Percentiles rank a stretch among this genome's conserved stretches.
Evolutionary conservation across 1,284 basidiomycete species (phyloP).

Genomic region (Ustilago tritici): DNA sequence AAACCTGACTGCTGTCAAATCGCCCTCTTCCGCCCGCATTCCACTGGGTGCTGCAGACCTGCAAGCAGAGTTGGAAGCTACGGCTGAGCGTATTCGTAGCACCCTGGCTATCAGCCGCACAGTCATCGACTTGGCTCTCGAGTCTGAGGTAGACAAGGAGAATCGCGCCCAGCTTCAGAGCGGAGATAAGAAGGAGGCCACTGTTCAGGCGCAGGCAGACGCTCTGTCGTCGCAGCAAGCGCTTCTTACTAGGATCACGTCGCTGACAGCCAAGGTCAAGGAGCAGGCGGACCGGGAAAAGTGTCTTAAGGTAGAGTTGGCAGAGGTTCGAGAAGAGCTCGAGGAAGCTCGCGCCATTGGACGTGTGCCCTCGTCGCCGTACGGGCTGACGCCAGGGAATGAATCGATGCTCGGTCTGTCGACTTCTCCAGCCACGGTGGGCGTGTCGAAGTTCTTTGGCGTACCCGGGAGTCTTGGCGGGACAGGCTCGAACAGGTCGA

Average conservation of each 20-base stretch:
- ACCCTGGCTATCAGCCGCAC: constrained; percentile 36
- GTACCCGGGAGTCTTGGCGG: constrained; percentile 18
- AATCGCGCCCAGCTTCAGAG: constrained; percentile 1
- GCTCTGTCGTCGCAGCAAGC: constrained; percentile 25
- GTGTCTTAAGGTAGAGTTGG: constrained; percentile 27
- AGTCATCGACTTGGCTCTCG: constrained; percentile 34
- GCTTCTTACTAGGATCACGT: constrained; percentile 21
- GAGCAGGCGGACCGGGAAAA: constrained; percentile 25
- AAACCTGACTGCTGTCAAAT: constrained; percentile 10
- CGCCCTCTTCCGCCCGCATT: constrained; percentile 15
- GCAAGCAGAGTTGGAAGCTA: constrained; percentile 35
- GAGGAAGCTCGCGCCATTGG: constrained; percentile 13
- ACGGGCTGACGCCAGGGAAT: constrained; percentile 17
- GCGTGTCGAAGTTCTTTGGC: constrained; percentile 9
- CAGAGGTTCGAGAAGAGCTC: constrained; percentile 30
- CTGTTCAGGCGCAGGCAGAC: constrained; percentile 13
- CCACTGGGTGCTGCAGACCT: constrained; percentile 19
- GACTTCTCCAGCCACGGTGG: constrained; percentile 19
- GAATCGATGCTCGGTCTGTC: constrained; percentile 44
- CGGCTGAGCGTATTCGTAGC: constrained; percentile 25
- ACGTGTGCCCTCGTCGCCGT: constrained; percentile 24
- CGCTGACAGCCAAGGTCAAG: constrained; percentile 31
- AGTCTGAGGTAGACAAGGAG: constrained; percentile 23
- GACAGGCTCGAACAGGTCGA: constrained; percentile 24
- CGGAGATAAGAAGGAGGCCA: constrained; percentile 6